Evolutionary conservation across 176 grass and related monocot genomes (phyloP).

Genomic region (Oryza officinalis): DNA sequence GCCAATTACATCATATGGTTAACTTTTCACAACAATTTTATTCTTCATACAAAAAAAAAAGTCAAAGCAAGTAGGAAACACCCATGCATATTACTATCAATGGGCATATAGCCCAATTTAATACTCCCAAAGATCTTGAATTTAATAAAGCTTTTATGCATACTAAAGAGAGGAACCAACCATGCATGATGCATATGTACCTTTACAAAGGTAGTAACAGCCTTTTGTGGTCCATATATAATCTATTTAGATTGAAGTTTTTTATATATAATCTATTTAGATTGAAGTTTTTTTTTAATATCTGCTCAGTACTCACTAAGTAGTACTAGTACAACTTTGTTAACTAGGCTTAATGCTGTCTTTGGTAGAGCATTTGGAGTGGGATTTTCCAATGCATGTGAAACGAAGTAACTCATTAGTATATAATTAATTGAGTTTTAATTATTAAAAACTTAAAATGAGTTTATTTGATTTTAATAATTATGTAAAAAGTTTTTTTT

Average conservation of each 20-base stretch:
- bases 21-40: neutral
- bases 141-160: neutral
- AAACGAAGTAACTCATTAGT: too few relatives aligned
- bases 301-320: neutral
- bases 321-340: neutral
- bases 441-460: too few relatives aligned
- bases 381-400: too few relatives aligned
- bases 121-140: neutral
- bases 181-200: neutral
- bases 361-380: too few relatives aligned
- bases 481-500: too few relatives aligned
- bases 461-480: too few relatives aligned
- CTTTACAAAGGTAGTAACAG: neutral
- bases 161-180: neutral
- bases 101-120: neutral
- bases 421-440: too few relatives aligned
- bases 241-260: neutral
- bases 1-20: neutral
- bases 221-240: neutral
- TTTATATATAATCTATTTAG: neutral
- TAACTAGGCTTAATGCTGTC: neutral
- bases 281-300: neutral
- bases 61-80: neutral
- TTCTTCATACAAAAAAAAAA: neutral
- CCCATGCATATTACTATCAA: too few relatives aligned